A percentile compares a stretch with the other conserved stretches of the same genome.
These are phyloP conservation scores for Drechmeria coniospora DNA, from an alignment of 2,329 filamentous ascomycete genomes.

Conservation along the genomic window DNA sequence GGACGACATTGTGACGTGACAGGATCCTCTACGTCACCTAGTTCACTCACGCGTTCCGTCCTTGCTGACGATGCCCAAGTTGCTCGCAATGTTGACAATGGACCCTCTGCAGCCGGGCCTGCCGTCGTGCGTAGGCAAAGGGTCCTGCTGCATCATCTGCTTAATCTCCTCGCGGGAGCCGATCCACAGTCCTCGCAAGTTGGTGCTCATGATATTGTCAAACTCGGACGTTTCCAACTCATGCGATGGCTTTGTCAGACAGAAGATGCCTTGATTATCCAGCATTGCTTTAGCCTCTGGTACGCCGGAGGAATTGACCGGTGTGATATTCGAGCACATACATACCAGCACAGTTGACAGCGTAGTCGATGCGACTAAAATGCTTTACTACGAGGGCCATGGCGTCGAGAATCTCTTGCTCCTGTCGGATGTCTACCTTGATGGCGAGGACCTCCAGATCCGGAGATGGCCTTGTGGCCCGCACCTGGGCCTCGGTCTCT, in stretches of 20 bases:
- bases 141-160: conserved; percentile 27
- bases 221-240: conserved; percentile 21
- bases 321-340: conserved; percentile 3
- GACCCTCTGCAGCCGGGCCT: conserved; percentile 19
- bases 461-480: neutral
- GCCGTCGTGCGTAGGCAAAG: conserved; percentile 25
- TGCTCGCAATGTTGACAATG: conserved; percentile 29
- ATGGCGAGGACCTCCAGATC: conserved; percentile 6
- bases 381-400: conserved; percentile 15
- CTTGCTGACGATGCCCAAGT: conserved; percentile 25
- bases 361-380: conserved; percentile 29
- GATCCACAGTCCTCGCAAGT: conserved; percentile 29
- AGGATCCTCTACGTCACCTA: neutral
- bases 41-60: conserved; percentile 21
- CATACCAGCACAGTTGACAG: conserved; percentile 28
- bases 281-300: neutral
- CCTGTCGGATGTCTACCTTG: conserved; percentile 19
- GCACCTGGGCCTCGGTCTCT: conserved; percentile 11
- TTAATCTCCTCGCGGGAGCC: conserved; percentile 24
- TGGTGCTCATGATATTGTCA: conserved; percentile 24
- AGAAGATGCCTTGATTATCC: conserved; percentile 18
- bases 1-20: neutral
- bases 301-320: neutral
- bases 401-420: conserved; percentile 16
- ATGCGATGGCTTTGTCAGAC: conserved; percentile 19